phyloP scores from a whole-genome alignment of 768 basidiomycete genomes.

The Sarcodon aspratus region DNA sequence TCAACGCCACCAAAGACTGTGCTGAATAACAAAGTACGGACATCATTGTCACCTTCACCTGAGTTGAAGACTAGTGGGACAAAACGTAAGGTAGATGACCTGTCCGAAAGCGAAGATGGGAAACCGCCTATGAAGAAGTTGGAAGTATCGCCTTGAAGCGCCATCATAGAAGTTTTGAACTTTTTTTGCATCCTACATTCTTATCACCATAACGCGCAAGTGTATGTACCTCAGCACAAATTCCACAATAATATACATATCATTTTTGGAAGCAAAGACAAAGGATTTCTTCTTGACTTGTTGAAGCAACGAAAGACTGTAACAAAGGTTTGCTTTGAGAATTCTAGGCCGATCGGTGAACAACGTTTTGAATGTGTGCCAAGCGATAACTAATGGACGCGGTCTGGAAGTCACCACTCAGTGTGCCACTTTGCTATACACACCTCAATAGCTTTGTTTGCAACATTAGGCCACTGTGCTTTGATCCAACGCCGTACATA shows the following conservation, averaged over 20 bases:
- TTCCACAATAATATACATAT: slow-evolving; percentile 1
- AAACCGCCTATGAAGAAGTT: slow-evolving; percentile 63
- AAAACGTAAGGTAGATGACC: slow-evolving; percentile 69
- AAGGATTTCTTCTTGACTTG: no score
- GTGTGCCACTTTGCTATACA: no score
- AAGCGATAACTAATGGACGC: no score
- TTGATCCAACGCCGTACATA: no score
- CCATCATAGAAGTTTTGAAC: slow-evolving; percentile 10
- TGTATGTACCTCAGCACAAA: slow-evolving; percentile 5
- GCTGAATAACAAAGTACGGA: slow-evolving; percentile 7
- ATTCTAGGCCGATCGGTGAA: no score
- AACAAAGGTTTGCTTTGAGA: no score
- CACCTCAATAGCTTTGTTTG: no score
- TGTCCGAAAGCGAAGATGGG: slow-evolving; percentile 17
- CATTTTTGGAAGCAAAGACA: no score
- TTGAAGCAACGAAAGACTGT: no score
- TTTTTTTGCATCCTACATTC: slow-evolving; percentile 17
- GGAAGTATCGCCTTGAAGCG: slow-evolving; percentile 26
- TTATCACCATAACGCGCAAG: slow-evolving; percentile 15
- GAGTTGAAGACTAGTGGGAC: slow-evolving; percentile 38
- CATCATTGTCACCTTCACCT: slow-evolving; percentile 33
- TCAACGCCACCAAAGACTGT: slow-evolving; percentile 24
- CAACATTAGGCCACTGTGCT: no score
- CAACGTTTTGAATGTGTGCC: no score
- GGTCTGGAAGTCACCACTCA: no score